These are phyloP conservation scores for Talaromyces albobiverticillius DNA, from an alignment of 2,329 filamentous ascomycete species.

Conservation along the genomic window DNA sequence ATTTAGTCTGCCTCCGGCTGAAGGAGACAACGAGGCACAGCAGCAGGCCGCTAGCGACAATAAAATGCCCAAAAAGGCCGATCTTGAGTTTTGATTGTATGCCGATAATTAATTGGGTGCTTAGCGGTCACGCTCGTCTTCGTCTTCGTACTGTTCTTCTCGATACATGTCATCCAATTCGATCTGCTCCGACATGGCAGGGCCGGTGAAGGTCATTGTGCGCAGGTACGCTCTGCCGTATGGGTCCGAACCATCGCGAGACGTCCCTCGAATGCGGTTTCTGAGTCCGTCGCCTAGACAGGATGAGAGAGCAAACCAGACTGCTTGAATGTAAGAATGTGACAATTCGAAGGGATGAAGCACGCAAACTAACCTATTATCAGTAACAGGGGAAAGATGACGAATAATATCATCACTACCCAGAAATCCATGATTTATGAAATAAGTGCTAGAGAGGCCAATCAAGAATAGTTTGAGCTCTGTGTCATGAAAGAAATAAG, in stretches of 20 bases:
- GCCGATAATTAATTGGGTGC: background rate
- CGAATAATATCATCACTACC: conserved; percentile 25
- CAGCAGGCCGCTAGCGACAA: conserved; percentile 38
- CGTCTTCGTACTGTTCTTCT: conserved; percentile 37
- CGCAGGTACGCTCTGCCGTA: conserved; percentile 58
- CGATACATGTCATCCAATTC: conserved; percentile 61
- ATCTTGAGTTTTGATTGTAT: conserved; percentile 68
- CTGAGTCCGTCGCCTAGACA: conserved; percentile 55
- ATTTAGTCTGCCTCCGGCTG: conserved; percentile 83
- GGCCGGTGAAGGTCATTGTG: conserved; percentile 53
- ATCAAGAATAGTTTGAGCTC: background rate
- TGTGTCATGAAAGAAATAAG: no score
- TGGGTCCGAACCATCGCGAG: conserved; percentile 42
- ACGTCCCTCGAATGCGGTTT: conserved; percentile 45
- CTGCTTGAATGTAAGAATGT: conserved; percentile 29
- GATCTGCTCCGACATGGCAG: conserved; percentile 59
- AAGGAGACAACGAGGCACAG: conserved; percentile 67
- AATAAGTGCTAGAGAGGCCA: background rate
- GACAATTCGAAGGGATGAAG: background rate
- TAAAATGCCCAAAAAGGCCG: conserved; percentile 59
- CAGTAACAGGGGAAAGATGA: conserved; percentile 37
- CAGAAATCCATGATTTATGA: background rate
- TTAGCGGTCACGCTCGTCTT: conserved; percentile 13
- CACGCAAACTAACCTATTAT: conserved; percentile 28
- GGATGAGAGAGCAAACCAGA: conserved; percentile 54